Conservation (phyloP, 1,139 yeast species). For the Suhomyces coccinellae region DNA sequence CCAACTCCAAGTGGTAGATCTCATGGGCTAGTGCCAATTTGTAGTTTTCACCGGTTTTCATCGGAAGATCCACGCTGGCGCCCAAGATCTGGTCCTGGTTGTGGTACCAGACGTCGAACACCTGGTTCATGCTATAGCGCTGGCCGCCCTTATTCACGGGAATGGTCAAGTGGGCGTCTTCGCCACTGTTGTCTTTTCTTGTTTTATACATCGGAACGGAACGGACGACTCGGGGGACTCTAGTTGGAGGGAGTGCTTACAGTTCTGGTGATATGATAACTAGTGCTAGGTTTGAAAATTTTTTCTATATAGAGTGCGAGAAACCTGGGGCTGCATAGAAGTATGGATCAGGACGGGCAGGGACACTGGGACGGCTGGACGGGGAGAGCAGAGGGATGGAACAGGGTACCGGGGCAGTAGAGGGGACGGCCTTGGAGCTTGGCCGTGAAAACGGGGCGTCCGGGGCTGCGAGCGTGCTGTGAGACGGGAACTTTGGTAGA, state of each 20-base stretch:
- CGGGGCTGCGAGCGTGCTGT: too few species aligned
- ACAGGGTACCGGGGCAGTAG: too few species aligned
- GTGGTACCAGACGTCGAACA: slow-evolving; percentile 53
- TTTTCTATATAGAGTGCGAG: slow-evolving; percentile 2
- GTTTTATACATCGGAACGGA: slow-evolving; percentile 9
- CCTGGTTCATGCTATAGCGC: slow-evolving; percentile 52
- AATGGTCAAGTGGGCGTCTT: slow-evolving; percentile 21
- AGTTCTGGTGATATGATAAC: slow-evolving; percentile 2
- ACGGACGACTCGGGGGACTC: neutral
- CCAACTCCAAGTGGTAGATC: slow-evolving; percentile 40
- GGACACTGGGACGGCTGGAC: neutral
- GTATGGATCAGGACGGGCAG: neutral
- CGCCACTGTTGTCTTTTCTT: slow-evolving; percentile 9
- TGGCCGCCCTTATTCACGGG: slow-evolving; percentile 42
- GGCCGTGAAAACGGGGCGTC: too few species aligned
- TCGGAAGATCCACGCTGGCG: slow-evolving; percentile 25
- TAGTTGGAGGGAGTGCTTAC: slow-evolving; percentile 1
- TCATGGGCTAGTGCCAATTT: slow-evolving; percentile 32
- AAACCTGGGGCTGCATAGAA: slow-evolving; percentile 1
- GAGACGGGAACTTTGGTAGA: too few species aligned
- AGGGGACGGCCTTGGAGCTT: too few species aligned
- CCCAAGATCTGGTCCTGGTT: slow-evolving; percentile 39
- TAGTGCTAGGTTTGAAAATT: slow-evolving; percentile 1
- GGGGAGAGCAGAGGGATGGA: too few species aligned
- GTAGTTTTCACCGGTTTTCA: slow-evolving; percentile 31